phyloP scores from a whole-genome alignment of 2,329 filamentous ascomycete species.

The Pestalotiopsis sp. region DNA sequence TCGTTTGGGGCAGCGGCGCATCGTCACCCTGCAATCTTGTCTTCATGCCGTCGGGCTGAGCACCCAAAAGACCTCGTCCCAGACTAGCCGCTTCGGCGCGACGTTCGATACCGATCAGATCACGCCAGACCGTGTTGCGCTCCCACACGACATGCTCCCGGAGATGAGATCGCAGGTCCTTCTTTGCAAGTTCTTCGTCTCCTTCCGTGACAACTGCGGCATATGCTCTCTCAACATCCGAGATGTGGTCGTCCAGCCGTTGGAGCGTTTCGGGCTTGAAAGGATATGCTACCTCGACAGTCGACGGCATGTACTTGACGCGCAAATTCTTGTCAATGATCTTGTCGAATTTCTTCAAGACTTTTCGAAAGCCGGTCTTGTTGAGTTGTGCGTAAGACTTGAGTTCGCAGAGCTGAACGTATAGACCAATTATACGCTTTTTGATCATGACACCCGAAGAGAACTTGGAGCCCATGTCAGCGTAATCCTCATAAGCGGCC shows the following conservation, averaged over 20 bases:
- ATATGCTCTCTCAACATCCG: slow-evolving; percentile 77
- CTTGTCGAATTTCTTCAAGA: slow-evolving; percentile 98
- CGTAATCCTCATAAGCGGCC: slow-evolving; percentile 72
- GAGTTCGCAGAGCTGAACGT: slow-evolving; percentile 91
- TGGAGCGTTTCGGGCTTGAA: slow-evolving; percentile 77
- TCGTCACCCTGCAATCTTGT: slow-evolving; percentile 86
- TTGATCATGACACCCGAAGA: slow-evolving; percentile 82
- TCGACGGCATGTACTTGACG: slow-evolving; percentile 71
- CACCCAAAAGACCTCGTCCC: slow-evolving; percentile 81
- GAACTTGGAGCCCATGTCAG: slow-evolving; percentile 71
- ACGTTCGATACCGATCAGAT: slow-evolving; percentile 97
- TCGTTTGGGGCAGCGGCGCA: slow-evolving; percentile 61
- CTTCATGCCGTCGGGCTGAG: slow-evolving; percentile 67
- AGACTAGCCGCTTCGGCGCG: slow-evolving; percentile 93
- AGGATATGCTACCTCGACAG: slow-evolving; percentile 78
- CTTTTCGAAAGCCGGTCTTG: slow-evolving; percentile 94
- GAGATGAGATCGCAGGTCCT: slow-evolving; percentile 86
- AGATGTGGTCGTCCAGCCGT: slow-evolving; percentile 71
- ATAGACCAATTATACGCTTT: slow-evolving; percentile 84
- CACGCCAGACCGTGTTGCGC: slow-evolving; percentile 96
- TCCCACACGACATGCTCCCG: slow-evolving; percentile 99
- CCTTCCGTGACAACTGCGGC: slow-evolving; percentile 81
- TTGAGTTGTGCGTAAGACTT: slow-evolving; percentile 97
- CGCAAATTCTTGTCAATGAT: slow-evolving; percentile 84
- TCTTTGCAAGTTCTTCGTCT: slow-evolving; percentile 74